Evolutionary conservation across 352 stramenopile species (phyloP), one percentile per base, ranked within the genome.

Genomic region (Globisporangium canariense): DNA sequence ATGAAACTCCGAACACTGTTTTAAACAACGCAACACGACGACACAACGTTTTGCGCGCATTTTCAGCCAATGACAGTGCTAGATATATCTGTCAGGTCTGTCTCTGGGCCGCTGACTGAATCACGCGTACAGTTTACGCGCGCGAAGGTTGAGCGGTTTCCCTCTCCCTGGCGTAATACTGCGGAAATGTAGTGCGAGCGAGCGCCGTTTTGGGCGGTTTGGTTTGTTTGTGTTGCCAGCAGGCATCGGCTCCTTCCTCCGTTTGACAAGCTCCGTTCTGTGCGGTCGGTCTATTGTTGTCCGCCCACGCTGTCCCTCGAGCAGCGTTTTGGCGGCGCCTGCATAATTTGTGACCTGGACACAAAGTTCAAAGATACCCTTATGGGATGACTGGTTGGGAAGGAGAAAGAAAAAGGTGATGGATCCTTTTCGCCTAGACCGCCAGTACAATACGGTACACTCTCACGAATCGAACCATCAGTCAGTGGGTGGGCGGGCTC

Each of bases 91-190:
- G 18, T 22, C 14, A 0, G 50, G 52, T 58, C 52, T 58, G 52
- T 58, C 52, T 58, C 52, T 58, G 28, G 28, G 16, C n/a, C 18
- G 36, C 11, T 41, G 28, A 14, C 36, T 40, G 52, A n/a, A 58
- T 46, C 52, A 32, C 52, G 52, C 52, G 52, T 58, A 45, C 52
- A 58, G 52, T 58, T 58, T 58, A 58, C 52, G 52, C 52, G 30
- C 52, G n/a, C 51, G 18, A 43, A 57, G 18, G 51, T 56, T 41
- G 51, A 57, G 51, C 13, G 22, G 50, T 36, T 41, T 57, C 30
- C 51, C 51, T 57, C 51, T 45, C 16, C 14, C 18, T 57, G 52
- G 52, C 52, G 52, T 58, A 43, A 58, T 58, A 57, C 30, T 32
- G n/a, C 2, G 6, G 34, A 36, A 40, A 25, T 43, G 28, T 41